phyloP scores from a whole-genome alignment of 352 stramenopile species.

The Globisporangium parvum region DNA sequence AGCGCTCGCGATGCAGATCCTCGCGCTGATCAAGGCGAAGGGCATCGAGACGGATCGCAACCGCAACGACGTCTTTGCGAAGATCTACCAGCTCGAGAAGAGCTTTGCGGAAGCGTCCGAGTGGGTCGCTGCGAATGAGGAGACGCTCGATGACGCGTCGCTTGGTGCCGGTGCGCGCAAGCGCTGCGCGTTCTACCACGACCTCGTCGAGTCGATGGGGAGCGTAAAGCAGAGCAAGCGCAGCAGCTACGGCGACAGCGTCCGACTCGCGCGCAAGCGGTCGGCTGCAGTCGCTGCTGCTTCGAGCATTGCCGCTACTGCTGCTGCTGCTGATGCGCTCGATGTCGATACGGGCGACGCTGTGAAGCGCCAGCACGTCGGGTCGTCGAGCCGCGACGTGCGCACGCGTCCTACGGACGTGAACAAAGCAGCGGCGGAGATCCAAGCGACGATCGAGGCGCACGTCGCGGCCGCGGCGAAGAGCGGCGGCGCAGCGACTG shows the following conservation, averaged over 20 bases:
- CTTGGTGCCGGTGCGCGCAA: constrained; percentile 5
- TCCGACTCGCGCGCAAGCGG: constrained; percentile 1
- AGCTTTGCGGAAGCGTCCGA: constrained; percentile 12
- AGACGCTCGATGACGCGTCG: not conserved
- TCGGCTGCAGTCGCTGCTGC: not conserved
- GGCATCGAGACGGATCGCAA: constrained; percentile 15
- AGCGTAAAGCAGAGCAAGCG: not conserved
- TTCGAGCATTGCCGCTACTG: not conserved
- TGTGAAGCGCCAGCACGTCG: constrained; percentile 7
- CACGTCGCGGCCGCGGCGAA: not conserved
- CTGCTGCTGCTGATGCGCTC: too few species aligned
- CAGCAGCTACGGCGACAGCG: not conserved
- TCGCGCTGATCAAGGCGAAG: constrained; percentile 8
- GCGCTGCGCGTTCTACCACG: constrained; percentile 14
- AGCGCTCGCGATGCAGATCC: constrained; percentile 11
- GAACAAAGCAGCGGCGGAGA: not conserved
- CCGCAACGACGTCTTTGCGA: constrained; percentile 17
- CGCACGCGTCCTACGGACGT: not conserved
- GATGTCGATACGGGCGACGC: not conserved
- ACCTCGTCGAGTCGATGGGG: constrained; percentile 11
- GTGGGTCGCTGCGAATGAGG: constrained; percentile 8
- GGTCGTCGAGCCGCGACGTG: not conserved
- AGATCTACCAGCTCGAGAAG: constrained; percentile 19
- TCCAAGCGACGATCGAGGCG: not conserved
- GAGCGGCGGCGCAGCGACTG: not conserved